Percentiles rank a stretch among this genome's conserved stretches.
phyloP scores from a whole-genome alignment of 495 filamentous ascomycete species.

The Aspergillus baeticus region DNA sequence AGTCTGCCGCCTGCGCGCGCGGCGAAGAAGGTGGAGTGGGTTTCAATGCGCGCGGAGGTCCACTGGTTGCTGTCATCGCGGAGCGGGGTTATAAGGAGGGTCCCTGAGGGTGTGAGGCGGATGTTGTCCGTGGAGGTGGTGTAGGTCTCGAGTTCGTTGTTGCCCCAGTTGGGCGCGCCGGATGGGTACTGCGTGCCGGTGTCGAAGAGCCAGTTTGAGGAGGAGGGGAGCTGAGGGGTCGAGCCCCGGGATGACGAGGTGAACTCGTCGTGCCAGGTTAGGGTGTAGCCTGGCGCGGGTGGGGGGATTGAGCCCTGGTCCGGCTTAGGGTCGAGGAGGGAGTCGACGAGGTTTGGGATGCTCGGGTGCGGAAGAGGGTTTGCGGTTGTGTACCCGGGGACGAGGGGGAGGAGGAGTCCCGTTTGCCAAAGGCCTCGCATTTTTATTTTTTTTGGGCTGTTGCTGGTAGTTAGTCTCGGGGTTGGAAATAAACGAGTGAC shows the following conservation, averaged over 20 bases:
- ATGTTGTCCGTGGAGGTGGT: conserved; percentile 4
- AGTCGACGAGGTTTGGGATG: neutral
- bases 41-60: conserved; percentile 14
- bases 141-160: conserved; percentile 11
- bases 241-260: neutral
- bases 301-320: neutral
- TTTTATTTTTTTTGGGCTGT: no score
- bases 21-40: neutral
- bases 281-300: neutral
- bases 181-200: conserved; percentile 4
- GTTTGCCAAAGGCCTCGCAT: neutral
- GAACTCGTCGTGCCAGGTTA: conserved; percentile 15
- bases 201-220: conserved; percentile 8
- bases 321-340: neutral
- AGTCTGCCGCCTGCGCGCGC: conserved; percentile 1
- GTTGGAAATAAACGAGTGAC: neutral
- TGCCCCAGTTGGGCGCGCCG: conserved; percentile 11
- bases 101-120: neutral
- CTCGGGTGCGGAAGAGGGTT: neutral
- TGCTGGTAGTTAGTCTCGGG: no score
- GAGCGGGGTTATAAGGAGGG: conserved; percentile 1
- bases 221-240: neutral
- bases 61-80: neutral
- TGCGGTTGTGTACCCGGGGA: neutral
- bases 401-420: neutral